Percentiles rank a stretch among this genome's conserved stretches.
Evolutionary conservation across 1,284 basidiomycete genomes (phyloP).

Genomic region (Boletus holoroseus): DNA sequence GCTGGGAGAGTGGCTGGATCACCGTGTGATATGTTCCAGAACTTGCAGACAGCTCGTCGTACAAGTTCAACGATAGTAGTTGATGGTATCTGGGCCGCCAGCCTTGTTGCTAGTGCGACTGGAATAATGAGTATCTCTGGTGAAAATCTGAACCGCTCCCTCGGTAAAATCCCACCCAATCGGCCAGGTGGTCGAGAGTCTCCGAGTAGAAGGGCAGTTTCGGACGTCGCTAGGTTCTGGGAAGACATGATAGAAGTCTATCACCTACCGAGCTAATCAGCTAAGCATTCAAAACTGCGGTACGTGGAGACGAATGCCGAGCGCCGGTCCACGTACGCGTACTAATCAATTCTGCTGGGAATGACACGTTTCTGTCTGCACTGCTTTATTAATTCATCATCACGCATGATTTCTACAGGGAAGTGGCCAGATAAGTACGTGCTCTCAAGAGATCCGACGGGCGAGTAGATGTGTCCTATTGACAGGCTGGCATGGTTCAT

Average conservation of each 20-base stretch:
- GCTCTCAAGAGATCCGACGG: no score
- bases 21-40: slow-evolving; percentile 24
- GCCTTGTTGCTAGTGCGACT: slow-evolving; percentile 21
- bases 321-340: neutral
- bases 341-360: neutral
- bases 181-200: slow-evolving; percentile 1
- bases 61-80: slow-evolving; percentile 32
- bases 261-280: neutral
- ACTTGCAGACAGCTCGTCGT: slow-evolving; percentile 25
- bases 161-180: neutral
- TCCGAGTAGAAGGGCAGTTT: slow-evolving; percentile 14
- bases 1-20: slow-evolving; percentile 6
- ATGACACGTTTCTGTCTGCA: no score
- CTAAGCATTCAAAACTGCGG: neutral
- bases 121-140: slow-evolving; percentile 28
- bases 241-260: slow-evolving; percentile 11
- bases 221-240: slow-evolving; percentile 4
- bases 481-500: no score
- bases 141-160: neutral
- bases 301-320: neutral
- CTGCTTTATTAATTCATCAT: no score
- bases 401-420: no score
- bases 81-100: slow-evolving; percentile 22
- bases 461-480: no score
- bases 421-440: no score